Evolutionary conservation across 2,329 filamentous ascomycete genomes (phyloP).

Genomic region (Microsporum audouinii): DNA sequence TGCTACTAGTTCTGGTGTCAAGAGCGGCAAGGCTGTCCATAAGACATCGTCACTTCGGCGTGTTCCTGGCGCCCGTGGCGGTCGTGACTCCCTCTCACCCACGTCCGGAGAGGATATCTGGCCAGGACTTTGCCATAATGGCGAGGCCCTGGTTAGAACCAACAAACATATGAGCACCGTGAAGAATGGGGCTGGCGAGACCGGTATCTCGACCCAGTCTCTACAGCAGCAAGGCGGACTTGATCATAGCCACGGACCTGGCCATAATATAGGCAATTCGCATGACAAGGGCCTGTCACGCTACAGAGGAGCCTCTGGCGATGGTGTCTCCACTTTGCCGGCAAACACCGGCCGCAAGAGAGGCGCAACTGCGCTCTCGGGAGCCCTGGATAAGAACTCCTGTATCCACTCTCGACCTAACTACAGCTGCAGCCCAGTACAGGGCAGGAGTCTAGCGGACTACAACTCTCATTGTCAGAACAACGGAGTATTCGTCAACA

Average conservation of each 20-base stretch:
- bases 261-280: background rate
- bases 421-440: background rate
- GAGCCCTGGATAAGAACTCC: background rate
- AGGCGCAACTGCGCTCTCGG: background rate
- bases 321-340: background rate
- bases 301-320: background rate
- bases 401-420: background rate
- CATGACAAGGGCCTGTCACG: background rate
- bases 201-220: background rate
- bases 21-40: background rate
- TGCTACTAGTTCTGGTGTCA: background rate
- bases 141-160: background rate
- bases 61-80: background rate
- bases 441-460: background rate
- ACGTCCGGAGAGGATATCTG: background rate
- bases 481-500: background rate
- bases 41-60: background rate
- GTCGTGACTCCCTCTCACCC: background rate
- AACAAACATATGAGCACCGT: background rate
- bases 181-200: background rate
- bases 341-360: background rate
- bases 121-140: background rate
- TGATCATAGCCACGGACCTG: background rate
- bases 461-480: background rate
- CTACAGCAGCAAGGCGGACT: background rate